Evolutionary conservation across 225 moss, liverwort and hornwort species (phyloP), one percentile per base, ranked within the genome.

Genomic region (Physcomitrium patens): DNA sequence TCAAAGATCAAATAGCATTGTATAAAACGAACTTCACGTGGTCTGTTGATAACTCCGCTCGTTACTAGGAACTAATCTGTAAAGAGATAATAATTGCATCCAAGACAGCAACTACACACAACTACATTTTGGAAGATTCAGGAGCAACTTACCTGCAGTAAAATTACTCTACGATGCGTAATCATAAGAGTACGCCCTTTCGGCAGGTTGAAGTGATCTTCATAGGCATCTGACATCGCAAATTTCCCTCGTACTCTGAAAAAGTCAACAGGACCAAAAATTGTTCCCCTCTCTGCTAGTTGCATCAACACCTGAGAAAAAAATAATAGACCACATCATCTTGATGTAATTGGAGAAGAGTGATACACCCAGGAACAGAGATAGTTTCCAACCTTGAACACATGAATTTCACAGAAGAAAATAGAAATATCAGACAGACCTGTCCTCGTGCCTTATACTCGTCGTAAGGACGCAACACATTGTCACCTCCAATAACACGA

Each of bases 211-310:
- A 94, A 97, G 76, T 97, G 97, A 83, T 93, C 91, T 76, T 94
- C 97, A 77, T 94, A 97, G 70, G 97, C 97, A 87, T 97, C 97
- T 53, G 97, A 94, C 91, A 94, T 94, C 5, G 97, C 97, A 85
- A 94, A 94, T 87, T 97, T 97, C 59, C 97, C 97, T 43, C 97
- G 82, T 19, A 93, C 94, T 80, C 90, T 87, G 81, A 97, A 97
- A 31, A 97, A 80, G 79, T 97, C 97, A 60, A 97, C 89, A 1
- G 94, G 94, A 67, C 97, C 97, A 89, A 97, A 97, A 70, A 93
- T 89, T 47, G 90, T 92, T 62, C 94, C 97, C 66, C 94, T 78
- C 75, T 97, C 97, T 76, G 97, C 97, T 76, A 97, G 81, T 77
- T 97, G 97, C 97, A 97, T 94, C 69, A 97, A 91, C 10, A 97